Conservation (phyloP, 306 rosid genomes). For the Quercus alba region DNA sequence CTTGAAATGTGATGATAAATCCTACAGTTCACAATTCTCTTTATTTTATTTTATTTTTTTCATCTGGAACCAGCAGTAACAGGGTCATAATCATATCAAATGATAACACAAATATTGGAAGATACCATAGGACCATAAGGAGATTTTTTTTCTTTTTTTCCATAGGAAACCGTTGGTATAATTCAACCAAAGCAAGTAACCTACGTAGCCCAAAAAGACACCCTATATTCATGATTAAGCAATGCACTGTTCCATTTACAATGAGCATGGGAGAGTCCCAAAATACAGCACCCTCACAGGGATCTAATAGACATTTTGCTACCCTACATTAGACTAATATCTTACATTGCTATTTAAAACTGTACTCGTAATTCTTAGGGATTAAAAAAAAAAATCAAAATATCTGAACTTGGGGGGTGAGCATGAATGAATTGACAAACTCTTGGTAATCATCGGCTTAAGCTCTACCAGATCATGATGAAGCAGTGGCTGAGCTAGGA, state of each 20-base stretch:
- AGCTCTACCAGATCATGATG: not conserved
- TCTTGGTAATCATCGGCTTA: not conserved
- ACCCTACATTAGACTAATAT: not conserved
- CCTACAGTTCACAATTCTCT: too few species aligned
- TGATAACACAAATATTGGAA: too few species aligned
- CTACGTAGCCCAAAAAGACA: not conserved
- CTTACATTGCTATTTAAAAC: conserved; percentile 4
- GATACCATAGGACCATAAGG: too few species aligned
- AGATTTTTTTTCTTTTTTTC: too few species aligned
- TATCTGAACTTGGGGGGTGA: not conserved
- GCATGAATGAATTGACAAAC: not conserved
- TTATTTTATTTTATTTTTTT: too few species aligned
- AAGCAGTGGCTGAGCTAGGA: not conserved
- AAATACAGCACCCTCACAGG: conserved; percentile 37
- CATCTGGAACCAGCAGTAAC: too few species aligned
- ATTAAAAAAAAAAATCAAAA: not conserved
- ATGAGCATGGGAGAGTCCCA: conserved; percentile 26
- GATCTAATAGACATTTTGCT: not conserved
- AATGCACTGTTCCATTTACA: conserved; percentile 30
- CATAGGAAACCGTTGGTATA: too few species aligned
- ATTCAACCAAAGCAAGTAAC: too few species aligned
- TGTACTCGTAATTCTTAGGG: not conserved
- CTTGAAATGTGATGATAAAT: too few species aligned
- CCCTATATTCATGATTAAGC: conserved; percentile 10
- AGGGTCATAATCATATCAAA: too few species aligned